phyloP scores from a whole-genome alignment of 768 basidiomycete genomes.

The Tricholoma sp. region DNA sequence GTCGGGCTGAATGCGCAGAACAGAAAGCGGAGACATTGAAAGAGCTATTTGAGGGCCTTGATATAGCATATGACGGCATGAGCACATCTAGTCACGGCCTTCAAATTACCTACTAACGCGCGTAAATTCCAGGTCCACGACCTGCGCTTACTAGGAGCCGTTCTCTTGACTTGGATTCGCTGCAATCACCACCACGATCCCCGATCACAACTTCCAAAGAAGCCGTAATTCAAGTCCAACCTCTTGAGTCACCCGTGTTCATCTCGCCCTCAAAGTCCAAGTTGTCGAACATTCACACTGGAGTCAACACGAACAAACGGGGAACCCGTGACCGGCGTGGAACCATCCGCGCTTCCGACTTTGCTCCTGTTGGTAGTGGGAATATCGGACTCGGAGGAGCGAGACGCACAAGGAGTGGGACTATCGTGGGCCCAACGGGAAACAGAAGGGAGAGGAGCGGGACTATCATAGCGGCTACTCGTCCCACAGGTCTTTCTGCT shows the following conservation, averaged over 20 bases:
- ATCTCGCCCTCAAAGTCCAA: conserved; percentile 9
- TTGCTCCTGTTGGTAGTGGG: conserved; percentile 7
- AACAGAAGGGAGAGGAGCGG: conserved; percentile 18
- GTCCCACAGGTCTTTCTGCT: neutral
- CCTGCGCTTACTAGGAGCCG: conserved; percentile 6
- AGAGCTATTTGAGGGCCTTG: conserved; percentile 16
- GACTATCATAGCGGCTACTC: conserved; percentile 17
- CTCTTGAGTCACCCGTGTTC: conserved; percentile 10
- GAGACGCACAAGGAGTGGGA: conserved; percentile 45
- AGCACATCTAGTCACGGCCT: neutral
- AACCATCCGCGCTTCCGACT: conserved; percentile 49
- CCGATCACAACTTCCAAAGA: neutral
- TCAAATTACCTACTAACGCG: neutral
- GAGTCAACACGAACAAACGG: conserved; percentile 4
- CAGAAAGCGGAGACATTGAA: conserved; percentile 5
- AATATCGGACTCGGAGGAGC: conserved; percentile 16
- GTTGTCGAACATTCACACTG: neutral
- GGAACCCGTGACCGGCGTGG: conserved; percentile 35
- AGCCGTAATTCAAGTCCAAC: neutral
- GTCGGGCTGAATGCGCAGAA: neutral
- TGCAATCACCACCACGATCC: neutral
- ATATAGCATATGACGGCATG: conserved; percentile 10
- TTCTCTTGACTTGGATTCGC: conserved; percentile 11
- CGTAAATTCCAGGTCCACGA: conserved; percentile 2
- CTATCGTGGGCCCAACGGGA: conserved; percentile 26